Conservation (phyloP, 31 red algal genomes). For the Odonthalia washingtoniensis region DNA sequence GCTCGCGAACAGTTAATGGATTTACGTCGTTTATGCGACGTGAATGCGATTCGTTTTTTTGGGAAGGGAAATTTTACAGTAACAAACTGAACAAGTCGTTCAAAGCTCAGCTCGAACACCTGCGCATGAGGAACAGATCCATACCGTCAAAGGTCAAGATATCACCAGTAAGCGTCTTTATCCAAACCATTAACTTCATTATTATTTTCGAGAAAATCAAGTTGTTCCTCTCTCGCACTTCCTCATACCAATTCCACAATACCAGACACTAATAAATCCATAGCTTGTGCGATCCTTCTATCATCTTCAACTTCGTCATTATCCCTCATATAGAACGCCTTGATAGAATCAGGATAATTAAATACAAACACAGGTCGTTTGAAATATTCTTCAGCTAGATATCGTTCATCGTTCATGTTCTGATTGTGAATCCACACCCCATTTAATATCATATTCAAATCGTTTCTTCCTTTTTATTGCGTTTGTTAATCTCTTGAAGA, state of each 20-base stretch:
- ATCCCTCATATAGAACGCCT: conserved; percentile 97
- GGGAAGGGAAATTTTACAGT: conserved; percentile 97
- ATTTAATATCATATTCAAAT: conserved; percentile 88
- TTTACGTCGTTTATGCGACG: too few relatives aligned
- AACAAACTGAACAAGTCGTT: conserved; percentile 92
- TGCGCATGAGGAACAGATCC: conserved; percentile 92
- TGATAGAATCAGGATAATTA: conserved; percentile 91
- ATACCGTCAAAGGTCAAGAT: conserved; percentile 90
- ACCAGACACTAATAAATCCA: conserved; percentile 96
- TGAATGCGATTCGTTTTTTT: too few relatives aligned
- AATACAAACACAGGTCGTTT: conserved; percentile 93
- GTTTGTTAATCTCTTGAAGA: conserved; percentile 59
- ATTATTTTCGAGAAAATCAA: conserved; percentile 75
- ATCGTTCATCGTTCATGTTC: conserved; percentile 99
- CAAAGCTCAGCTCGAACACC: conserved; percentile 97
- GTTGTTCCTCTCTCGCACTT: conserved; percentile 85
- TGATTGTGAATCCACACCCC: conserved; percentile 90
- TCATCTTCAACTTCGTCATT: conserved; percentile 83
- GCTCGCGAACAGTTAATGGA: too few relatives aligned
- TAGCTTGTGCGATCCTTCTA: conserved; percentile 79
- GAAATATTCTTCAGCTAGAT: conserved; percentile 92
- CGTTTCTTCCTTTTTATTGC: conserved; percentile 70
- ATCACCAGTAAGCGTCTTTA: conserved; percentile 89
- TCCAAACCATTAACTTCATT: conserved; percentile 73
- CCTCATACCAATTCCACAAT: conserved; percentile 97